Percentiles rank a stretch among this genome's conserved stretches.
These are phyloP conservation scores for Psilocybe subaeruginosa DNA, from an alignment of 768 basidiomycete species.

Conservation along the genomic window DNA sequence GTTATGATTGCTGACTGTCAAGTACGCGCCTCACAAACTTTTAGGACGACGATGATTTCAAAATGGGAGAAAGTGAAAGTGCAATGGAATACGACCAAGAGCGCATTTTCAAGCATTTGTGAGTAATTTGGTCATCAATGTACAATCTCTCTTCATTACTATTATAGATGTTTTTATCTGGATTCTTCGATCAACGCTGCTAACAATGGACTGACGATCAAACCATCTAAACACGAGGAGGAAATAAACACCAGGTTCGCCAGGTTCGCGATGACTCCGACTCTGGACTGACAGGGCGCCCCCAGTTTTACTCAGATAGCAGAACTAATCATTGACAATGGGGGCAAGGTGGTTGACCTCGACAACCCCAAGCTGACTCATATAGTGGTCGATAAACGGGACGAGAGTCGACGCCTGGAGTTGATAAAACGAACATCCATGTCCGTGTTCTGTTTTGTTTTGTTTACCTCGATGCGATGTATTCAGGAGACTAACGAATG, in stretches of 20 bases:
- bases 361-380: constrained; percentile 85
- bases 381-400: constrained; percentile 81
- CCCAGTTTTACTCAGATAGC: constrained; percentile 59
- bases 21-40: background rate
- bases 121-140: constrained; percentile 26
- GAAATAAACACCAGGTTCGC: constrained; percentile 56
- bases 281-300: constrained; percentile 6
- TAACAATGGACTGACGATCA: constrained; percentile 62
- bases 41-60: constrained; percentile 36
- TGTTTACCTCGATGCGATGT: background rate
- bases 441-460: constrained; percentile 42
- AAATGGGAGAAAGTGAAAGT: constrained; percentile 73
- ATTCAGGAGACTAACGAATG: constrained; percentile 16
- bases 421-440: constrained; percentile 73
- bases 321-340: constrained; percentile 62
- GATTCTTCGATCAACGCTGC: constrained; percentile 79
- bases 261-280: background rate
- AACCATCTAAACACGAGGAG: constrained; percentile 48
- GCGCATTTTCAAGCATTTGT: constrained; percentile 85
- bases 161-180: constrained; percentile 80
- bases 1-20: background rate
- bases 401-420: constrained; percentile 70
- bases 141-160: background rate
- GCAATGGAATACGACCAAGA: constrained; percentile 82
- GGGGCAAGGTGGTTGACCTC: constrained; percentile 72